phyloP scores from a whole-genome alignment of 2,329 filamentous ascomycete species.

The Pyricularia sp. region DNA sequence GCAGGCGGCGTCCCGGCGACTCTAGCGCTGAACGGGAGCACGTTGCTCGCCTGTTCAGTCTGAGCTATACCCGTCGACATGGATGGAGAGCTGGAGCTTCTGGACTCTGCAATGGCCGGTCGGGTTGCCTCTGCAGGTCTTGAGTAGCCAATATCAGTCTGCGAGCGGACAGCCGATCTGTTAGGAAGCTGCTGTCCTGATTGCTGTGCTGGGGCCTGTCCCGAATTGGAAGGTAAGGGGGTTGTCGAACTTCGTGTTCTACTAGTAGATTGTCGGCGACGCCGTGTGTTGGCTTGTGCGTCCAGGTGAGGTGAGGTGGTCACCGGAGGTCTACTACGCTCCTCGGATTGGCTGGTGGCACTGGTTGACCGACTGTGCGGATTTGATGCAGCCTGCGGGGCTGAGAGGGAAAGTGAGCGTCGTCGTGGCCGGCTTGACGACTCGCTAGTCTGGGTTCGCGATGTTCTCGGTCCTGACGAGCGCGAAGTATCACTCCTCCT shows the following conservation, averaged over 20 bases:
- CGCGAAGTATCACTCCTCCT: conserved; percentile 35
- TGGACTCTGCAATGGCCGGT: conserved; percentile 29
- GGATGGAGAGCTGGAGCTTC: conserved; percentile 28
- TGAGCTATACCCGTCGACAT: conserved; percentile 12
- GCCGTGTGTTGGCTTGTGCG: conserved; percentile 35
- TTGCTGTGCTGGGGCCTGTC: conserved; percentile 16
- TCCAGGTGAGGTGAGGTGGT: conserved; percentile 37
- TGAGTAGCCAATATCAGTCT: conserved; percentile 47
- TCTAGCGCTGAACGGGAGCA: conserved; percentile 27
- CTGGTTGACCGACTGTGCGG: conserved; percentile 36
- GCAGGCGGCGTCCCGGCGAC: conserved; percentile 6
- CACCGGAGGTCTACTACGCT: conserved; percentile 41
- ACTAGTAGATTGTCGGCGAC: conserved; percentile 43
- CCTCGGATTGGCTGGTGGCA: conserved; percentile 32
- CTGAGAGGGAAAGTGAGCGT: conserved; percentile 23
- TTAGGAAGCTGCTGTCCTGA: conserved; percentile 19
- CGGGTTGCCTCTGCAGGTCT: conserved; percentile 22
- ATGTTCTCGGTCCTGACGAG: conserved; percentile 17
- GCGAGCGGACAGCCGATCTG: conserved; percentile 48
- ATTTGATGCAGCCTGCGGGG: conserved; percentile 27
- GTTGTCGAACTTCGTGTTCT: conserved; percentile 45
- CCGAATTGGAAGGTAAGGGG: conserved; percentile 27
- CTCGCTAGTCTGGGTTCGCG: conserved; percentile 13
- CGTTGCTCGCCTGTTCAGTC: conserved; percentile 10
- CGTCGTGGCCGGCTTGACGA: conserved; percentile 24